These are phyloP conservation scores for Aureobasidium sp. DNA, from an alignment of 2,329 filamentous ascomycete genomes.

Conservation along the genomic window DNA sequence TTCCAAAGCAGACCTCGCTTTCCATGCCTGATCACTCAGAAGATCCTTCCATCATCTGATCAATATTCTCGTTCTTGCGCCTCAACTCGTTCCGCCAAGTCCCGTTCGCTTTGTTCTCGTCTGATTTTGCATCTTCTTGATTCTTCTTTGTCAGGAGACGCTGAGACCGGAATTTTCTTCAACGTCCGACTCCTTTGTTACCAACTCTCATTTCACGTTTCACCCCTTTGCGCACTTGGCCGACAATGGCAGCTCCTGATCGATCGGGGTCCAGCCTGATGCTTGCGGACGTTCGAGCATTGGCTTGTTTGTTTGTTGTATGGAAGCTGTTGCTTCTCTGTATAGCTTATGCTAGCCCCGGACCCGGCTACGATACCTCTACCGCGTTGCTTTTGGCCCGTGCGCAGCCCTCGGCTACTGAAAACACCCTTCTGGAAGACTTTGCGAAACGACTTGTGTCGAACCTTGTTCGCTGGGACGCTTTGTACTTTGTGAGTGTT, in stretches of 20 bases:
- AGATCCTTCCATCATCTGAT: conserved; percentile 5
- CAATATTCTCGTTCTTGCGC: not conserved
- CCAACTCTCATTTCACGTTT: conserved; percentile 10
- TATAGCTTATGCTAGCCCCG: conserved; percentile 52
- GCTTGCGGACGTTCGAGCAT: conserved; percentile 17
- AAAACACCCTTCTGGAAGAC: conserved; percentile 2
- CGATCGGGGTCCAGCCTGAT: not conserved
- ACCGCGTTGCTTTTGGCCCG: conserved; percentile 45
- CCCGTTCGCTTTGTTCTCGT: conserved; percentile 2
- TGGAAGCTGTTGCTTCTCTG: conserved; percentile 65
- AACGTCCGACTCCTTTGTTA: conserved; percentile 15
- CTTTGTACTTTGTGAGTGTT: conserved; percentile 63
- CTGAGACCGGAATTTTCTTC: not conserved
- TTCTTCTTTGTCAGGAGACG: conserved; percentile 6
- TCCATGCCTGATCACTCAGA: not conserved
- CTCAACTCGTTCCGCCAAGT: not conserved
- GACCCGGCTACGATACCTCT: conserved; percentile 72
- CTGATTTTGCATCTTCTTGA: not conserved
- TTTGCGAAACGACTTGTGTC: conserved; percentile 25
- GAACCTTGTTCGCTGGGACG: conserved; percentile 71
- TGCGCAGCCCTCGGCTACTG: conserved; percentile 21
- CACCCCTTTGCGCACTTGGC: conserved; percentile 1
- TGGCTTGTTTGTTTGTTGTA: conserved; percentile 42
- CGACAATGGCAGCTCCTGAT: not conserved
- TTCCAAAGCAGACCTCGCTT: conserved; percentile 4